Conservation (phyloP, 768 basidiomycete genomes). For the Flagelloscypha sp. region DNA sequence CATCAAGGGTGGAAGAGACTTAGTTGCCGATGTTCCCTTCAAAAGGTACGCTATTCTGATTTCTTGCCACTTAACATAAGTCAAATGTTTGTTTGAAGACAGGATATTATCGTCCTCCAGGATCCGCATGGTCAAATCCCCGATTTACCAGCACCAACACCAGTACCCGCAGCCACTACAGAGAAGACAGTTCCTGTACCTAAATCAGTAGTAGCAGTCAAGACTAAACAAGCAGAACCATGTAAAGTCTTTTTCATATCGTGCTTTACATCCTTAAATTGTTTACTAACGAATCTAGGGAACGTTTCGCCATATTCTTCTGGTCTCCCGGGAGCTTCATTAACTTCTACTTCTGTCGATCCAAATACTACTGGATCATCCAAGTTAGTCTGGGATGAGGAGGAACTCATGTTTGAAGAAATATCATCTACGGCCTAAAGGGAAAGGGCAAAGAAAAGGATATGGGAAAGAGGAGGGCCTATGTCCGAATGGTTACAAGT, state of each 20-base stretch:
- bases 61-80: conserved; percentile 2
- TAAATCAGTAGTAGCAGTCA: conserved; percentile 29
- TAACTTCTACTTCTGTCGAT: conserved; percentile 89
- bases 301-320: conserved; percentile 88
- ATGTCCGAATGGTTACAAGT: conserved; percentile 92
- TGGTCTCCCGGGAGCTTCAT: conserved; percentile 83
- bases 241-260: conserved; percentile 43
- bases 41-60: conserved; percentile 49
- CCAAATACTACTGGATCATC: conserved; percentile 57
- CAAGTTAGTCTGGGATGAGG: conserved; percentile 94
- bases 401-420: conserved; percentile 97
- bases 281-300: conserved; percentile 36
- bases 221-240: conserved; percentile 51
- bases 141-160: conserved; percentile 22
- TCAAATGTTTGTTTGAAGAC: conserved; percentile 31
- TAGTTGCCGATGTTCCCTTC: conserved; percentile 79
- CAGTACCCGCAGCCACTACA: conserved; percentile 25
- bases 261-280: not conserved
- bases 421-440: conserved; percentile 70
- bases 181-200: conserved; percentile 24
- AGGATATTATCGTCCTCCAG: conserved; percentile 90
- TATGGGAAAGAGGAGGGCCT: conserved; percentile 83
- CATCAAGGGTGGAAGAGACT: conserved; percentile 74
- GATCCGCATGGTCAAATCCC: conserved; percentile 77
- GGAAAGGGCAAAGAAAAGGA: conserved; percentile 93